Evolutionary conservation across 2,329 filamentous ascomycete genomes (phyloP).

Genomic region (Pseudogymnoascus pannorum): DNA sequence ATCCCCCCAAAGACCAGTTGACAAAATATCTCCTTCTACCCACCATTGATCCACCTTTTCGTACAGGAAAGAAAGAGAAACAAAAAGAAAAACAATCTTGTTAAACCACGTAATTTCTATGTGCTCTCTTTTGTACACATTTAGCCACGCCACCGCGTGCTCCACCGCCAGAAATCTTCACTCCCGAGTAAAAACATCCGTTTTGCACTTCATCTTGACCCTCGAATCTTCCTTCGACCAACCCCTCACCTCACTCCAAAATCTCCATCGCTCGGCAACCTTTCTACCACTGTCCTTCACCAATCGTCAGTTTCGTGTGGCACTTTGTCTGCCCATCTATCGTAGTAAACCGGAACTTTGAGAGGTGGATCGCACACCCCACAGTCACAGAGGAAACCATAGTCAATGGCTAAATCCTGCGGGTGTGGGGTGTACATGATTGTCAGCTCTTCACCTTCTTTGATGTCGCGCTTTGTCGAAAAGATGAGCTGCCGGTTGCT

Average conservation of each 20-base stretch:
- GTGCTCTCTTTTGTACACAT: neutral
- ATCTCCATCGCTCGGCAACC: neutral
- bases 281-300: neutral
- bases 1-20: neutral
- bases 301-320: neutral
- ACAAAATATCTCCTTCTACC: neutral
- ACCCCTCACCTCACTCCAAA: neutral
- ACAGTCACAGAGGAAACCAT: conserved; percentile 48
- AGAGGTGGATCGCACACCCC: conserved; percentile 33
- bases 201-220: neutral
- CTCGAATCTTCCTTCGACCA: neutral
- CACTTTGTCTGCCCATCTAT: conserved; percentile 1
- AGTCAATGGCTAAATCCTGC: conserved; percentile 34
- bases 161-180: neutral
- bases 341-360: neutral
- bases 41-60: neutral
- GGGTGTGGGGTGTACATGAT: conserved; percentile 43
- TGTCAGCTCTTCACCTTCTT: conserved; percentile 41
- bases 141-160: too few species aligned
- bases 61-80: neutral
- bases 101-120: neutral
- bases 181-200: neutral
- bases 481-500: conserved; percentile 34
- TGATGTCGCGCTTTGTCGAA: conserved; percentile 32
- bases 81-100: too few species aligned